Evolutionary conservation across 306 rosid species (phyloP), one percentile per base, ranked within the genome.

Genomic region (Casuarina equisetifolia): DNA sequence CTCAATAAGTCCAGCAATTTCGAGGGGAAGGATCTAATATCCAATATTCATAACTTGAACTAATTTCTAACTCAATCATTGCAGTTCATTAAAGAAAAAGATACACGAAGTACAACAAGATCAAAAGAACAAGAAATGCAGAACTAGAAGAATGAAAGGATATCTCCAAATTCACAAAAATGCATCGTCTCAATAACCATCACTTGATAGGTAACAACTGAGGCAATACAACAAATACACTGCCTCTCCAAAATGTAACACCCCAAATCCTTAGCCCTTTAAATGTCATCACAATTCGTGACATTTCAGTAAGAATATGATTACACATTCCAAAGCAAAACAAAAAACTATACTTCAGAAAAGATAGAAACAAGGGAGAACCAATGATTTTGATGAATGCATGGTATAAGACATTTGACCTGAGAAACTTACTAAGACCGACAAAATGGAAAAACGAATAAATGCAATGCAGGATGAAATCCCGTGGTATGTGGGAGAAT

Each of bases 301-400:
- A 80, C 82, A 78, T 68, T 45, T 72, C 69, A 76, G 73, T 72
- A 72, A 55, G 72, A 39, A 13, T 75, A 77, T 64, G 84, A 82
- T 79, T 78, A 86, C 83, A 79, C 82, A 74, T 58, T 79, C 80
- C 83, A 76, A 74, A 79, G 52, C 74, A 70, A 83, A 79, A 81
- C 53, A 76, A 74, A 72, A 75, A 49, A 32, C 64, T 62, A 74
- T 42, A 66, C 36, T 43, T 9, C 45, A 36, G 6, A 57, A 79
- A 69, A 62, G 63, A 61, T 48, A 25, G 48, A 46, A 70, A 49
- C 52, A 40, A 78, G 16, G 25, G 58, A 66, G 74, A 73, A 49
- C 70, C 76, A 82, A 82, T 81, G 82, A 84, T 70, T 79, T 25
- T 84, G 79, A 82, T 77, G 91, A 88, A 89, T 86, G 86, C 90